These are phyloP conservation scores for Colletotrichum graminicola DNA, from an alignment of 2,329 filamentous ascomycete species.

Conservation along the genomic window DNA sequence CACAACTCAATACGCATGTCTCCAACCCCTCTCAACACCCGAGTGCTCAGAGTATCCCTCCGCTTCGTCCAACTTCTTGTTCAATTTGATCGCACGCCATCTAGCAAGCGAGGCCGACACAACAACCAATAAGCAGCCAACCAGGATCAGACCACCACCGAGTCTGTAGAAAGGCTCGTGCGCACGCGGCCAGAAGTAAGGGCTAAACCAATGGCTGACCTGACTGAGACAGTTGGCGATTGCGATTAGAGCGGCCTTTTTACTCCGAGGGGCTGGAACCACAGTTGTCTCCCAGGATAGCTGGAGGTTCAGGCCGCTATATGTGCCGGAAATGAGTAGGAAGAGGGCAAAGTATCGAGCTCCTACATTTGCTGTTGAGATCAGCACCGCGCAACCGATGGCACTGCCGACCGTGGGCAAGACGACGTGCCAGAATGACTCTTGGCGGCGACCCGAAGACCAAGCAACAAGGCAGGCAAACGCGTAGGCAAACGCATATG, in stretches of 20 bases:
- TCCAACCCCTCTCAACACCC: slow-evolving; percentile 45
- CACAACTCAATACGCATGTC: slow-evolving; percentile 32
- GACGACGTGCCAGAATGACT: slow-evolving; percentile 56
- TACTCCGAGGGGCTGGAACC: slow-evolving; percentile 53
- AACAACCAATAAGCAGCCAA: slow-evolving; percentile 75
- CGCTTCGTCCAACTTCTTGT: slow-evolving; percentile 46
- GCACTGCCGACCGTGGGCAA: slow-evolving; percentile 50
- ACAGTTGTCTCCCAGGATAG: slow-evolving; percentile 56
- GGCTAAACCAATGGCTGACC: slow-evolving; percentile 55
- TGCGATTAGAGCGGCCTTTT: slow-evolving; percentile 56
- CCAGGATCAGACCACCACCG: slow-evolving; percentile 51
- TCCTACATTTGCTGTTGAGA: slow-evolving; percentile 54
- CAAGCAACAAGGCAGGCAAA: slow-evolving; percentile 52
- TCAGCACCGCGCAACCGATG: slow-evolving; percentile 55
- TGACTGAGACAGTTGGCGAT: slow-evolving; percentile 56
- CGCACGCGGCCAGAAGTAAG: slow-evolving; percentile 51
- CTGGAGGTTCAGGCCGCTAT: slow-evolving; percentile 54
- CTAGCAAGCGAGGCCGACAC: slow-evolving; percentile 42
- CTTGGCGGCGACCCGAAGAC: slow-evolving; percentile 51
- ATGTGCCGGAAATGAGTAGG: slow-evolving; percentile 54
- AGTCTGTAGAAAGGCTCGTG: slow-evolving; percentile 48
- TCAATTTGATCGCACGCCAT: slow-evolving; percentile 44
- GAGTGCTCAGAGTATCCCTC: slow-evolving; percentile 45
- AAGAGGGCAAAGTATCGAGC: slow-evolving; percentile 58
- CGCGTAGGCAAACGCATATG: slow-evolving; percentile 56